Evolutionary conservation across 1,139 yeast genomes (phyloP), one percentile per base, ranked within the genome.

Genomic region (Diutina mesorugosa): DNA sequence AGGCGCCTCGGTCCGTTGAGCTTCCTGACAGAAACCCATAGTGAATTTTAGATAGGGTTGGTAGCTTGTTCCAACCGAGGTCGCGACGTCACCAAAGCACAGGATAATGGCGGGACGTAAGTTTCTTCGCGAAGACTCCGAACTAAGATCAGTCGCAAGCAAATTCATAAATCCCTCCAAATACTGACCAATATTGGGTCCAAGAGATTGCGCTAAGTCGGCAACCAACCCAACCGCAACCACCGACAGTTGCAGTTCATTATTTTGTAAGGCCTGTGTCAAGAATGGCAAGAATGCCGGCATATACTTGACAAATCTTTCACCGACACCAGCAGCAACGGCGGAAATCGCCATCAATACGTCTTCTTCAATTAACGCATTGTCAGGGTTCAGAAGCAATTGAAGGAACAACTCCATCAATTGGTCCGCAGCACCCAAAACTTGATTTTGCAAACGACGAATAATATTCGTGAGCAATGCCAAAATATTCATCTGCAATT

Each of bases 71-170:
- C 97, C 97, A 61, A 91, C 84, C 10, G 95, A 84, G 1, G 96
- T 81, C 2, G 99, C 98, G 66, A 95, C 80, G 69, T 93, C 99
- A 61, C 99, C 99, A 69, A 93, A 89, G 65, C 96, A 90, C n/a
- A 97, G 89, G 62, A 95, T 75, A 45, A 91, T 89, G 21, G 90
- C 80, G 14, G 98, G 97, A 69, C 89, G 85, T 61, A 91, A 77
- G 61, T 90, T 96, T 61, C 87, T 81, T 66, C 86, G 85, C 38
- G 88, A 85, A 57, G 79, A 80, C 47, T 80, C 76, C 63, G 80
- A 80, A 59, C 85, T 82, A 61, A 93, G 78, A 63, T 84, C 81
- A 56, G 80, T 77, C 57, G 96, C 91, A 66, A 93, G 78, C 54
- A 87, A 84, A 57, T 80, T 80, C 96, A 93, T 90, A 65, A 91